Conservation (phyloP, 768 basidiomycete species). For the Crepidotus variabilis region DNA sequence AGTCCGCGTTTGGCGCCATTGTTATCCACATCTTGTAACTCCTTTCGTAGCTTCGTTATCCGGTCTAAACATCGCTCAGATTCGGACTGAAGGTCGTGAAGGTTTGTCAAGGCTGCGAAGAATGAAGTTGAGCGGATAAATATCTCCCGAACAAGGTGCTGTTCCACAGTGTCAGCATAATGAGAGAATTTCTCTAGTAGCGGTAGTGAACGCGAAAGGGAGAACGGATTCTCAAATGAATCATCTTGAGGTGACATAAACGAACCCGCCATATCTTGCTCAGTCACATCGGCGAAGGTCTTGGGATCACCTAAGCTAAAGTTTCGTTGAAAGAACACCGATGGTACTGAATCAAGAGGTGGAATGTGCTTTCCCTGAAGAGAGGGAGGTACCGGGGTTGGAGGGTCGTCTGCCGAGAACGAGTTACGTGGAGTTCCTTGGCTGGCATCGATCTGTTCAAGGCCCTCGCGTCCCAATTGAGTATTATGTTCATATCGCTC, state of each 20-base stretch:
- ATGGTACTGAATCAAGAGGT: slow-evolving; percentile 70
- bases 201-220: slow-evolving; percentile 64
- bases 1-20: slow-evolving; percentile 78
- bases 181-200: slow-evolving; percentile 88
- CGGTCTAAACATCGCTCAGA: slow-evolving; percentile 78
- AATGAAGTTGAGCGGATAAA: slow-evolving; percentile 88
- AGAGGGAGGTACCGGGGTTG: slow-evolving; percentile 18
- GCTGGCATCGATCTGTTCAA: slow-evolving; percentile 34
- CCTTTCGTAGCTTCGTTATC: slow-evolving; percentile 65
- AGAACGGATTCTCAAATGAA: slow-evolving; percentile 46
- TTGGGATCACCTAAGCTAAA: slow-evolving; percentile 83
- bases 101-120: slow-evolving; percentile 92
- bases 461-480: slow-evolving; percentile 33
- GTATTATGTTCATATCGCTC: slow-evolving; percentile 58
- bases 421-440: slow-evolving; percentile 21
- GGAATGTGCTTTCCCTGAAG: slow-evolving; percentile 49
- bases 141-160: slow-evolving; percentile 92
- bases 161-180: slow-evolving; percentile 90
- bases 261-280: slow-evolving; percentile 34
- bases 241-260: slow-evolving; percentile 25
- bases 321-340: slow-evolving; percentile 70
- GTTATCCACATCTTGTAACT: slow-evolving; percentile 74
- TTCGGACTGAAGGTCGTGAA: slow-evolving; percentile 89
- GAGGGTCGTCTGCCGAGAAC: slow-evolving; percentile 14
- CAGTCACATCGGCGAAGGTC: slow-evolving; percentile 76